Conservation (phyloP, 345 rosid species). For the Turritis glabra region DNA sequence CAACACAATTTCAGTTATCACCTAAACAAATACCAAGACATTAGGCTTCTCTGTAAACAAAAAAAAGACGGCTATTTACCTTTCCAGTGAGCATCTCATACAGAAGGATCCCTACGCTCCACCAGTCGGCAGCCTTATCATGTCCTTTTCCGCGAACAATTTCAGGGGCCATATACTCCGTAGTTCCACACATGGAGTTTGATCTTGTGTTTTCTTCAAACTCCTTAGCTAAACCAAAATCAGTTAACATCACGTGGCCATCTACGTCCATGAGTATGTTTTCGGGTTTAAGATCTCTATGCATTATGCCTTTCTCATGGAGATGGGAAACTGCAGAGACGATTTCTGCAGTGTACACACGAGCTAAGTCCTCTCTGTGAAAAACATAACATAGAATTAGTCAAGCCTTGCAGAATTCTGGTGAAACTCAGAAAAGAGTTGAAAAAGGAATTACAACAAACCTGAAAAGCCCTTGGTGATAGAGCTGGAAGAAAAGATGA, state of each 20-base stretch:
- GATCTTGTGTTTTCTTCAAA: conserved; percentile 83
- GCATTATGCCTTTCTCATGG: conserved; percentile 96
- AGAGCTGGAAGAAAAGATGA: conserved; percentile 95
- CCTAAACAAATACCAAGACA: not conserved
- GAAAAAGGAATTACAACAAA: conserved; percentile 10
- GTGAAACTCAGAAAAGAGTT: not conserved
- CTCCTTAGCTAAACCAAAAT: conserved; percentile 90
- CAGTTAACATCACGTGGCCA: conserved; percentile 93
- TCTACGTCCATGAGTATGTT: conserved; percentile 83
- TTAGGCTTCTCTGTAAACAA: not conserved
- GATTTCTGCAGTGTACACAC: conserved; percentile 87
- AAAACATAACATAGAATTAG: conserved; percentile 15
- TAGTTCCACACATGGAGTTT: conserved; percentile 90
- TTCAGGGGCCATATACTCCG: conserved; percentile 97
- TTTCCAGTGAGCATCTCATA: conserved; percentile 95
- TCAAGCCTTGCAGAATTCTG: conserved; percentile 13
- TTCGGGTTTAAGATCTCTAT: conserved; percentile 97
- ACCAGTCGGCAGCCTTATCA: conserved; percentile 96
- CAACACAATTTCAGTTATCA: conserved; percentile 6
- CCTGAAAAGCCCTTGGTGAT: conserved; percentile 96
- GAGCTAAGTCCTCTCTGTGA: conserved; percentile 88
- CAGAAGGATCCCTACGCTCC: conserved; percentile 89
- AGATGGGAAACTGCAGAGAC: conserved; percentile 91
- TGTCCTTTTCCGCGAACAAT: conserved; percentile 88
- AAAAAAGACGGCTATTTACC: conserved; percentile 39